Conservation (phyloP, 2,329 filamentous ascomycete species). For the Cercospora beticola region DNA sequence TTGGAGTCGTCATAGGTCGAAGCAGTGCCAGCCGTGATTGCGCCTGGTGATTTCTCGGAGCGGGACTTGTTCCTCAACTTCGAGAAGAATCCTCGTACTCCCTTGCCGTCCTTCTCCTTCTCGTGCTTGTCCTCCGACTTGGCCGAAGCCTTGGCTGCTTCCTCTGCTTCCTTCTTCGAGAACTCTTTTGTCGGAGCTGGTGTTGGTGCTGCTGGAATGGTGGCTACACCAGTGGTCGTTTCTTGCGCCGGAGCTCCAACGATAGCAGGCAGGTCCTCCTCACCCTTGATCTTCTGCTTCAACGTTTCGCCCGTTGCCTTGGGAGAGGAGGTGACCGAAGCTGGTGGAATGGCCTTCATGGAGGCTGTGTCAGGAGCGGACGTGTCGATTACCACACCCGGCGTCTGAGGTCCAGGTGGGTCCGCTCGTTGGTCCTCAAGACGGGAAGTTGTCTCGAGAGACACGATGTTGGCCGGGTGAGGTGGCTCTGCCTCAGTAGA, state of each 20-base stretch:
- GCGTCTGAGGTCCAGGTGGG: conserved; percentile 12
- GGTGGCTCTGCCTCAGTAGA: conserved; percentile 8
- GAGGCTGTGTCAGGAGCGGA: conserved; percentile 16
- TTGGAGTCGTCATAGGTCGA: conserved; percentile 9
- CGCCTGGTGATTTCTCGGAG: conserved; percentile 22
- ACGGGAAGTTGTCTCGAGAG: conserved; percentile 12
- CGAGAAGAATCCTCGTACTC: conserved; percentile 34
- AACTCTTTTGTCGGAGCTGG: conserved; percentile 8
- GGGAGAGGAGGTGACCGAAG: conserved; percentile 11
- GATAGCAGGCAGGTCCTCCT: conserved; percentile 1
- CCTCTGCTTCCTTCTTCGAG: conserved; percentile 12
- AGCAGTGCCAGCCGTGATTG: conserved; percentile 10
- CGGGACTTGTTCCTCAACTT: conserved; percentile 29
- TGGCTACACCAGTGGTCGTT: background rate
- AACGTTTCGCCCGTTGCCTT: background rate
- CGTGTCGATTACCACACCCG: conserved; percentile 16
- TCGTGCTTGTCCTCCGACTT: conserved; percentile 7
- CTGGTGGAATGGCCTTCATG: conserved; percentile 12
- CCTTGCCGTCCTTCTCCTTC: conserved; percentile 23
- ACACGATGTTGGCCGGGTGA: conserved; percentile 5
- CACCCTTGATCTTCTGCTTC: conserved; percentile 1
- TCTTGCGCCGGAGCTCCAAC: conserved; percentile 2
- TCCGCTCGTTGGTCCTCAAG: conserved; percentile 20
- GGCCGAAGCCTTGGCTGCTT: conserved; percentile 2
- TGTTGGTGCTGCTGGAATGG: conserved; percentile 2